Conservation (phyloP, 129 eudicot genomes). For the Rutidosis leptorrhynchoides region DNA sequence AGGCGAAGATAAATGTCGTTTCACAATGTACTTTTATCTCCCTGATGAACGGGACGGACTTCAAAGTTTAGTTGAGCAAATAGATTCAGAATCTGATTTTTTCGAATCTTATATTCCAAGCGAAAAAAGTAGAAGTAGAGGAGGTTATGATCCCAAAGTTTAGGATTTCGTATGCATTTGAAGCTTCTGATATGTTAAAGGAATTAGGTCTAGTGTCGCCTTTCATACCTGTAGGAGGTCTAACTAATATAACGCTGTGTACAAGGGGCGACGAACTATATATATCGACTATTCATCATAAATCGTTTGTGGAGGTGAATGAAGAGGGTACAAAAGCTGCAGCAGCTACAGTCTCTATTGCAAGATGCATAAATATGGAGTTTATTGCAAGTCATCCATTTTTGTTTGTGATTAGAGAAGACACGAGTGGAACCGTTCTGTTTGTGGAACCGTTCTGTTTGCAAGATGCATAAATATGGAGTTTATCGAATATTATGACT, state of each 20-base stretch:
- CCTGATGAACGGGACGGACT: neutral
- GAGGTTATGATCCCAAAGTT: slow-evolving; percentile 8
- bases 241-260: neutral
- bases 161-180: slow-evolving; percentile 1
- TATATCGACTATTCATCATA: neutral
- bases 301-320: slow-evolving; percentile 1
- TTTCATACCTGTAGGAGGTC: neutral
- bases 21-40: slow-evolving; percentile 14
- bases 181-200: slow-evolving; percentile 12
- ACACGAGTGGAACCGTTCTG: neutral
- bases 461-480: neutral
- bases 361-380: neutral
- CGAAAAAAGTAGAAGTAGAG: neutral
- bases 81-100: neutral
- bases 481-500: neutral
- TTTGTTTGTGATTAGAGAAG: slow-evolving; percentile 16
- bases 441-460: slow-evolving; percentile 4
- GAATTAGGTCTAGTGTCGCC: slow-evolving; percentile 11
- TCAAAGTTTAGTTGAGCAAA: neutral
- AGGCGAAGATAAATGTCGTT: neutral
- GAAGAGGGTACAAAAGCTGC: slow-evolving; percentile 12
- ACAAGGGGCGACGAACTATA: neutral
- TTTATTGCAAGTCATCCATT: slow-evolving; percentile 16
- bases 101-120: slow-evolving; percentile 2
- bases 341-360: neutral